Percentiles rank a stretch among this genome's conserved stretches.
phyloP scores from a whole-genome alignment of 1,139 yeast species.

The Kodamaea alishanica region DNA sequence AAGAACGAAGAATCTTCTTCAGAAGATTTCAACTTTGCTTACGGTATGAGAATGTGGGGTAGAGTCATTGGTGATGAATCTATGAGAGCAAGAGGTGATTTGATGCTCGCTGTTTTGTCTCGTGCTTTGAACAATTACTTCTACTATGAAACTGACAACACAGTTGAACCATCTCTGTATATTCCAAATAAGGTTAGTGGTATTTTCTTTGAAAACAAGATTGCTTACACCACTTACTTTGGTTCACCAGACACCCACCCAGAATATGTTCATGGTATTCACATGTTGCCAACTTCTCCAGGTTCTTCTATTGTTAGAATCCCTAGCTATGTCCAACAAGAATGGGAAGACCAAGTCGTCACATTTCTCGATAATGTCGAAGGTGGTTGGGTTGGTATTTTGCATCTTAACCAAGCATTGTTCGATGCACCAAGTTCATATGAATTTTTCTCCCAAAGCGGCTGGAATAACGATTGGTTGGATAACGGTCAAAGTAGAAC shows the following conservation, averaged over 20 bases:
- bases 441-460: slow-evolving; percentile 55
- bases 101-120: slow-evolving; percentile 65
- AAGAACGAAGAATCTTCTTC: slow-evolving; percentile 78
- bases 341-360: slow-evolving; percentile 63
- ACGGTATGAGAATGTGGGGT: slow-evolving; percentile 84
- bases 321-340: slow-evolving; percentile 68
- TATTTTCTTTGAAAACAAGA: slow-evolving; percentile 78
- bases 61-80: slow-evolving; percentile 60
- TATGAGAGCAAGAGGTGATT: slow-evolving; percentile 76
- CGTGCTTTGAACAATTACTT: slow-evolving; percentile 64
- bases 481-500: slow-evolving; percentile 90
- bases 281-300: slow-evolving; percentile 89
- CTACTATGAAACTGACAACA: slow-evolving; percentile 54
- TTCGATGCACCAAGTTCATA: slow-evolving; percentile 66
- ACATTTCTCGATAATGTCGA: slow-evolving; percentile 50
- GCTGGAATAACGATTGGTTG: slow-evolving; percentile 51
- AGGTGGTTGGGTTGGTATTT: slow-evolving; percentile 87
- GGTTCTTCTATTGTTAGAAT: slow-evolving; percentile 73
- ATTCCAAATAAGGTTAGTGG: slow-evolving; percentile 70
- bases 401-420: slow-evolving; percentile 75
- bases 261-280: slow-evolving; percentile 93
- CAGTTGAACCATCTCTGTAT: slow-evolving; percentile 54
- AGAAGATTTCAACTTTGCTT: slow-evolving; percentile 77
- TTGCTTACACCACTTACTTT: slow-evolving; percentile 89
- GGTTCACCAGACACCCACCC: slow-evolving; percentile 45